Evolutionary conservation across 768 basidiomycete species (phyloP).

Genomic region (Boletellus ananiceps): DNA sequence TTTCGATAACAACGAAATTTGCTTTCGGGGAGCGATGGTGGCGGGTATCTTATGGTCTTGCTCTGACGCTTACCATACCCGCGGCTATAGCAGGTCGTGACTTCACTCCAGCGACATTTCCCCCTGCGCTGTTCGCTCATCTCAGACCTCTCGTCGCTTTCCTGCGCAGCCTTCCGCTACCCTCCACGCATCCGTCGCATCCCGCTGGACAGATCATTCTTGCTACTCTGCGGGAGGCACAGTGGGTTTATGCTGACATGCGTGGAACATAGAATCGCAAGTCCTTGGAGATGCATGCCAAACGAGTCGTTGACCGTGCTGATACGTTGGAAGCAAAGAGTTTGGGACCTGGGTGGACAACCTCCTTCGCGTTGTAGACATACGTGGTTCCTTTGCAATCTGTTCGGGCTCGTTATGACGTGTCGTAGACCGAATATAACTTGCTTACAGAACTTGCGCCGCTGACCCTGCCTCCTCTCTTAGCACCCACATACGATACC

Average conservation of each 20-base stretch:
- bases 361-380: conserved; percentile 67
- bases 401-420: background rate
- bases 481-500: conserved; percentile 56
- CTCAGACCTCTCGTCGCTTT: conserved; percentile 64
- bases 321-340: conserved; percentile 72
- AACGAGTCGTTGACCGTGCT: conserved; percentile 63
- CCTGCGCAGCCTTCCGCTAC: conserved; percentile 68
- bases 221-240: conserved; percentile 66
- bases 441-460: conserved; percentile 62
- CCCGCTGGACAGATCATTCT: conserved; percentile 65
- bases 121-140: conserved; percentile 45
- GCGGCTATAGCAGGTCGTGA: conserved; percentile 57
- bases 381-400: conserved; percentile 24
- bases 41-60: too few relatives aligned
- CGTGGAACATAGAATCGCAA: conserved; percentile 73
- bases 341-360: conserved; percentile 67
- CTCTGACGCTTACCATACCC: too few relatives aligned
- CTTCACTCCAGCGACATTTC: conserved; percentile 51
- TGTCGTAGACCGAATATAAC: conserved; percentile 58
- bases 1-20: too few relatives aligned
- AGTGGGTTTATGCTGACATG: conserved; percentile 83
- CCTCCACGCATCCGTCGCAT: conserved; percentile 79
- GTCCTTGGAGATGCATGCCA: conserved; percentile 68
- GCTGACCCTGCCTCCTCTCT: conserved; percentile 44
- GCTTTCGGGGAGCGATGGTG: too few relatives aligned